Evolutionary conservation across 257 asterid species (phyloP).

Genomic region (Forsythia viridissima): DNA sequence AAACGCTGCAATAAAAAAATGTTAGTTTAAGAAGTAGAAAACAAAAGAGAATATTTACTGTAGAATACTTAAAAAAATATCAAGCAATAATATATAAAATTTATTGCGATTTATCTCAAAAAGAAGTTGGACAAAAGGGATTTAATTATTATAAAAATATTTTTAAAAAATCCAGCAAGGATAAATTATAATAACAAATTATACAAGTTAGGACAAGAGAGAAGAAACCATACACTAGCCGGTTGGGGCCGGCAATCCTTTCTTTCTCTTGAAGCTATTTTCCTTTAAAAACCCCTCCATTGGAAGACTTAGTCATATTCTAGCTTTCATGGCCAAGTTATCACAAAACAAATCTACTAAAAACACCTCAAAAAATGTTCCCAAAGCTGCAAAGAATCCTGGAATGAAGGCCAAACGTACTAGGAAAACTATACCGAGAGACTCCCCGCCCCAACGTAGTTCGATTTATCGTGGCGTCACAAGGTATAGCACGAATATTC

Average conservation of each 20-base stretch:
- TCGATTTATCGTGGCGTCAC: conserved; percentile 83
- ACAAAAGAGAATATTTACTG: too few relatives aligned
- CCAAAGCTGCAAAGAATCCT: conserved; percentile 29
- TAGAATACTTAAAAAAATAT: background rate
- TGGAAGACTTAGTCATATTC: conserved; percentile 60
- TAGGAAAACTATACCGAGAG: conserved; percentile 80
- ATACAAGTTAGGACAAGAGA: conserved; percentile 42
- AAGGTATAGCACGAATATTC: conserved; percentile 34
- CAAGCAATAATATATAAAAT: background rate
- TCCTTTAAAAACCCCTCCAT: conserved; percentile 55
- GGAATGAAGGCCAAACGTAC: conserved; percentile 59
- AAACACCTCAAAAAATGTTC: conserved; percentile 26
- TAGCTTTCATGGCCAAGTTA: conserved; percentile 59
- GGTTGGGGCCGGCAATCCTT: conserved; percentile 45
- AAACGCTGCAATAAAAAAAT: too few relatives aligned
- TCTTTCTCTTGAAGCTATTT: background rate
- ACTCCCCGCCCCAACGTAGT: conserved; percentile 84
- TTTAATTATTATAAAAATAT: conserved; percentile 2
- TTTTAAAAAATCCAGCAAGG: background rate
- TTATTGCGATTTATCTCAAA: background rate
- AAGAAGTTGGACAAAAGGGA: conserved; percentile 34
- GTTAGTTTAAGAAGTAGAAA: background rate
- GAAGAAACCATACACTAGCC: conserved; percentile 44
- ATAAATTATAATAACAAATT: conserved; percentile 28
- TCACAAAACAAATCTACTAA: conserved; percentile 42